These are phyloP conservation scores for Pholiota molesta DNA, from an alignment of 768 basidiomycete genomes.

Conservation along the genomic window DNA sequence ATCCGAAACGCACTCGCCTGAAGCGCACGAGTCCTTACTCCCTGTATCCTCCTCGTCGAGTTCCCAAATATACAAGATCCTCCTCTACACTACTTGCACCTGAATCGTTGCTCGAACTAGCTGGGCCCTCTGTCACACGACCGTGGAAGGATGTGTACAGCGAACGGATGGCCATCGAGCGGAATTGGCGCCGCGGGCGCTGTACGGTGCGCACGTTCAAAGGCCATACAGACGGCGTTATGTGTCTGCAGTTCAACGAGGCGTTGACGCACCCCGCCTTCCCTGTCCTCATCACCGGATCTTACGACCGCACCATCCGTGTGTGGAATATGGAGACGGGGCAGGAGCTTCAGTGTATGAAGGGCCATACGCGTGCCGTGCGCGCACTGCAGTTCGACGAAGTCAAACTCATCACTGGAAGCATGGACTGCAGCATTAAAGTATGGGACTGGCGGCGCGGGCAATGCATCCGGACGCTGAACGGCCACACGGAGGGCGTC, in stretches of 20 bases:
- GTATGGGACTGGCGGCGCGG: slow-evolving; percentile 97
- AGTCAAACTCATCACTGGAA: slow-evolving; percentile 91
- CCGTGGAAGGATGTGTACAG: slow-evolving; percentile 99
- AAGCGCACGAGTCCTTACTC: slow-evolving; percentile 4
- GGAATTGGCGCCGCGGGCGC: slow-evolving; percentile 95
- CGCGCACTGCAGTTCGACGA: slow-evolving; percentile 95
- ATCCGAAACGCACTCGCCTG: slow-evolving; percentile 29
- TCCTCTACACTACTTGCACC: slow-evolving; percentile 34
- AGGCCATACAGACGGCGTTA: slow-evolving; percentile 94
- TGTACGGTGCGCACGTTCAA: slow-evolving; percentile 83
- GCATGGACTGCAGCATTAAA: slow-evolving; percentile 94
- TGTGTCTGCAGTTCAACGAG: slow-evolving; percentile 96
- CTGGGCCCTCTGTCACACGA: slow-evolving; percentile 56
- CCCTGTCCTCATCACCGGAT: slow-evolving; percentile 96
- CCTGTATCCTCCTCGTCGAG: slow-evolving; percentile 15
- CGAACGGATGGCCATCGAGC: slow-evolving; percentile 93
- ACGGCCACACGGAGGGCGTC: slow-evolving; percentile 91
- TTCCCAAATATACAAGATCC: slow-evolving; percentile 14
- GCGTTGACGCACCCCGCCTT: slow-evolving; percentile 80
- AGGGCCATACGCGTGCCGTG: slow-evolving; percentile 91
- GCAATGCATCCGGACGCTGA: slow-evolving; percentile 82
- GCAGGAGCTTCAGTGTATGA: slow-evolving; percentile 76
- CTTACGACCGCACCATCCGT: slow-evolving; percentile 91
- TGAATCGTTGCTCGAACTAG: slow-evolving; percentile 27
- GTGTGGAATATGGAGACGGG: slow-evolving; percentile 98